These are phyloP conservation scores for Bruguiera parviflora DNA, from an alignment of 345 rosid species.

Conservation along the genomic window DNA sequence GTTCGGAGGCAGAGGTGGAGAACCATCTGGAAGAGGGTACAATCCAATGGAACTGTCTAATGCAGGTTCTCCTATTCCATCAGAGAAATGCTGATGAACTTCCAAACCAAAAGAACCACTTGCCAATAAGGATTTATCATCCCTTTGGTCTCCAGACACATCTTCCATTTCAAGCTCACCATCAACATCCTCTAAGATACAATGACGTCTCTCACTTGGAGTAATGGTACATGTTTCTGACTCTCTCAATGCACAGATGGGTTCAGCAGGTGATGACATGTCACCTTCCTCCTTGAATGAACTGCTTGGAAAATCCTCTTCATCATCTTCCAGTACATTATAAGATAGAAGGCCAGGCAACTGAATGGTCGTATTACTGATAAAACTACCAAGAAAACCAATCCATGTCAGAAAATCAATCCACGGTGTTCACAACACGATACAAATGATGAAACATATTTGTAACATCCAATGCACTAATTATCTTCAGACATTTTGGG, in stretches of 20 bases:
- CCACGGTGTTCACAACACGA: not conserved
- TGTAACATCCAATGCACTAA: not conserved
- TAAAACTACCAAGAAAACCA: slow-evolving; percentile 16
- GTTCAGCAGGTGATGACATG: slow-evolving; percentile 34
- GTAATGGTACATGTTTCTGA: slow-evolving; percentile 40
- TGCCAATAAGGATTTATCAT: slow-evolving; percentile 31
- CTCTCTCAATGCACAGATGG: slow-evolving; percentile 39
- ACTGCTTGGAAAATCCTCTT: slow-evolving; percentile 50
- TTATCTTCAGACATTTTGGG: too few species aligned
- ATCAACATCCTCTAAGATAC: slow-evolving; percentile 74
- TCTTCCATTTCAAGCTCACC: slow-evolving; percentile 92
- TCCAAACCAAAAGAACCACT: slow-evolving; percentile 33
- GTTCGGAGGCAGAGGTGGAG: slow-evolving; percentile 67
- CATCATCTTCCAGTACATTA: slow-evolving; percentile 57
- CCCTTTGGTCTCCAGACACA: slow-evolving; percentile 65
- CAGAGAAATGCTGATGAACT: slow-evolving; percentile 30
- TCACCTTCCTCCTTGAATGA: slow-evolving; percentile 37
- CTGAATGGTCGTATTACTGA: slow-evolving; percentile 88
- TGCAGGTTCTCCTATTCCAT: slow-evolving; percentile 34
- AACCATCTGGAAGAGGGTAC: slow-evolving; percentile 45
- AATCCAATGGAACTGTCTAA: slow-evolving; percentile 30
- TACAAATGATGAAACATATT: not conserved
- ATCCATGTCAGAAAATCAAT: slow-evolving; percentile 11
- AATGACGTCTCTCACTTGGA: slow-evolving; percentile 58
- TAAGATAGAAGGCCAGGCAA: slow-evolving; percentile 68